phyloP scores from a whole-genome alignment of 2,329 filamentous ascomycete genomes.

The Emericellopsis cladophorae region DNA sequence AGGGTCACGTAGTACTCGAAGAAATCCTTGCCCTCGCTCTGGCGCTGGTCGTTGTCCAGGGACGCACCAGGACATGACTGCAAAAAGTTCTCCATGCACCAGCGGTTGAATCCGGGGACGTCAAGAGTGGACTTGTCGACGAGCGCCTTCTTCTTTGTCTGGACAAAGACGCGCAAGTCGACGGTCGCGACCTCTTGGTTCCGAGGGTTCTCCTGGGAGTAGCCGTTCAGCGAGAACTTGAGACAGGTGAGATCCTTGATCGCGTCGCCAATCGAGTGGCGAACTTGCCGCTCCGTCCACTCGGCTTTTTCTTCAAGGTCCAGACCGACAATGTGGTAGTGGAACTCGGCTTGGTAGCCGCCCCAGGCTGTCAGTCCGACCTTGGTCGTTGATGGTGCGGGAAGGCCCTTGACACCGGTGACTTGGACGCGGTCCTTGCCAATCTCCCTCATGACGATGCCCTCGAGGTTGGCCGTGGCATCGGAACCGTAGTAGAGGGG shows the following conservation, averaged over 20 bases:
- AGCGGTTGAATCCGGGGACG: conserved; percentile 19
- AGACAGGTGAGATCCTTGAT: conserved; percentile 16
- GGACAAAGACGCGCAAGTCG: conserved; percentile 26
- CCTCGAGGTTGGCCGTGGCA: conserved; percentile 23
- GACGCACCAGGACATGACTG: conserved; percentile 25
- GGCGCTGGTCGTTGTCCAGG: conserved; percentile 19
- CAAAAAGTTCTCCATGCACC: conserved; percentile 25
- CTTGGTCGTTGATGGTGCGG: conserved; percentile 17
- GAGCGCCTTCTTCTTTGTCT: conserved; percentile 17
- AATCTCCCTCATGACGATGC: conserved; percentile 30
- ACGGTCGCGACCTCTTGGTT: conserved; percentile 30
- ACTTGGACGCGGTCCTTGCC: conserved; percentile 17
- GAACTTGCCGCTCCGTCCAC: conserved; percentile 22
- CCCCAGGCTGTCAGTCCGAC: conserved; percentile 29
- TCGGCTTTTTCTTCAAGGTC: conserved; percentile 27
- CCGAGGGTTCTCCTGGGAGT: conserved; percentile 15
- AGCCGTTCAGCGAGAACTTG: conserved; percentile 4
- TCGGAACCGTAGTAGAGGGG: conserved; percentile 30
- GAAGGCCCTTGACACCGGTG: conserved; percentile 11
- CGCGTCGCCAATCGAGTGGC: conserved; percentile 14
- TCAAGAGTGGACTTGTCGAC: conserved; percentile 12
- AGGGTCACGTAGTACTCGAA: conserved; percentile 6
- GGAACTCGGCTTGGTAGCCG: conserved; percentile 30
- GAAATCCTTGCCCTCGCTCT: conserved; percentile 14
- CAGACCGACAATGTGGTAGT: conserved; percentile 28